Base-by-base conservation (phyloP, 306 rosid genomes). In the Begonia fuchsioides region DNA sequence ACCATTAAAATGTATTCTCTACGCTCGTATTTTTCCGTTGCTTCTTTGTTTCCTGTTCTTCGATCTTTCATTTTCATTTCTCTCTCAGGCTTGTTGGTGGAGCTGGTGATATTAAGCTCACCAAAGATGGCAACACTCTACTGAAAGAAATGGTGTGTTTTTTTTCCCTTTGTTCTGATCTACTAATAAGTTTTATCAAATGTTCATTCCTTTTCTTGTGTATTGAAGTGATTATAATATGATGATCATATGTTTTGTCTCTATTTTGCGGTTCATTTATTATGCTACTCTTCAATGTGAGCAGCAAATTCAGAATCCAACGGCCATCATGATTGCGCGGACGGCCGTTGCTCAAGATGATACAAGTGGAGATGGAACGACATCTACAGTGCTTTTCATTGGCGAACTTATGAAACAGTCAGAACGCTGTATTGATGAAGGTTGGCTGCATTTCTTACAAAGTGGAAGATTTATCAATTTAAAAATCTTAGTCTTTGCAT, bases 401-500 rank as follows among this genome's bases (percentile, higher is more conserved):
- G 98, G 98, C 1, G 98, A 90, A 66, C 95, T 90, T 47, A 84
- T 90, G 98, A 90, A 85, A 32, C 98, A 82, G 61, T 90, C 95
- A 0, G 98, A 85, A 40, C 90, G 95, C 12, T 81, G 57, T 53
- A 85, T 90, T 9, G 98, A 76, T 41, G 98, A 90, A 79, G 98
- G 95, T 83, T 52, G 49, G 66, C 57, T 32, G 45, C 32, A 20
- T 3, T 20, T 20, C 5, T 20, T 20, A 2, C 35, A 5, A 26
- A 26, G 35, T 26, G 35, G 35, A 26, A 26, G 35, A 1, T 6
- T 26, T 26, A 26, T 26, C 8, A 26, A 26, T 26, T 26, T 26
- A 26, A 26, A 26, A 26, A 26, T 26, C 35, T 26, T 26, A 26
- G 35, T 3, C 35, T 26, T 6, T 26, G 35, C 35, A 26, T 26